These are phyloP conservation scores for Rhizopus arrhizus DNA, from an alignment of 371 early-diverging fungal genomes.

Conservation along the genomic window DNA sequence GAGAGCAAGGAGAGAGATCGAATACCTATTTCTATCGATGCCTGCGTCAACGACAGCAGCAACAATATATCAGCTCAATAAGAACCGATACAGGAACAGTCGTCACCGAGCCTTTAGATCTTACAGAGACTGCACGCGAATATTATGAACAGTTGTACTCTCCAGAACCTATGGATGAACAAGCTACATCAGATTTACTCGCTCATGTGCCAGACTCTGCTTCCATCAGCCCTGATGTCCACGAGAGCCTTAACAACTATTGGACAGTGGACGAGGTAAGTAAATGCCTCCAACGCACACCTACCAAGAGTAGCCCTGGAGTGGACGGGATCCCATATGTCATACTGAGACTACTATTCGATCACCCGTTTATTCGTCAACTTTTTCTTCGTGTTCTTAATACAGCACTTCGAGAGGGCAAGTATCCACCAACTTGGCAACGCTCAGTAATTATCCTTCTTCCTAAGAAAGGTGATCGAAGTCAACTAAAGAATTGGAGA, in stretches of 20 bases:
- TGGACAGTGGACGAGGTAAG: neutral
- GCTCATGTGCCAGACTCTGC: neutral
- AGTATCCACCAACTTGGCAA: conserved; percentile 17
- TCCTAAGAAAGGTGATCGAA: too few species aligned
- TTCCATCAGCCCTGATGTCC: neutral
- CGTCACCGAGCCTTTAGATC: neutral
- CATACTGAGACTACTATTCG: conserved; percentile 14
- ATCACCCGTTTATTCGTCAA: neutral
- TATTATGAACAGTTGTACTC: conserved; percentile 17
- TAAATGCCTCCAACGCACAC: neutral
- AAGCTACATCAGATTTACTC: neutral
- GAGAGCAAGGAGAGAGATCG: conserved; percentile 33
- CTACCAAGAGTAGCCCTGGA: conserved; percentile 28
- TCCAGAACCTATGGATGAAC: conserved; percentile 6
- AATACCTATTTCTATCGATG: conserved; percentile 30
- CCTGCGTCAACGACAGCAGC: conserved; percentile 11
- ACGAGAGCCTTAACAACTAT: neutral
- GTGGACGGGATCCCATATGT: conserved; percentile 40
- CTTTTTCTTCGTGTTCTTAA: conserved; percentile 22
- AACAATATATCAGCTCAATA: conserved; percentile 21
- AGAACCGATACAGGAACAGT: neutral
- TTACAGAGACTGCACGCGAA: neutral
- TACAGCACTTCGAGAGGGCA: conserved; percentile 19
- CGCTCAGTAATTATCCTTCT: conserved; percentile 24
- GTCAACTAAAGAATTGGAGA: too few species aligned